Evolutionary conservation across 257 asterid species (phyloP).

Genomic region (Henckelia pumila): DNA sequence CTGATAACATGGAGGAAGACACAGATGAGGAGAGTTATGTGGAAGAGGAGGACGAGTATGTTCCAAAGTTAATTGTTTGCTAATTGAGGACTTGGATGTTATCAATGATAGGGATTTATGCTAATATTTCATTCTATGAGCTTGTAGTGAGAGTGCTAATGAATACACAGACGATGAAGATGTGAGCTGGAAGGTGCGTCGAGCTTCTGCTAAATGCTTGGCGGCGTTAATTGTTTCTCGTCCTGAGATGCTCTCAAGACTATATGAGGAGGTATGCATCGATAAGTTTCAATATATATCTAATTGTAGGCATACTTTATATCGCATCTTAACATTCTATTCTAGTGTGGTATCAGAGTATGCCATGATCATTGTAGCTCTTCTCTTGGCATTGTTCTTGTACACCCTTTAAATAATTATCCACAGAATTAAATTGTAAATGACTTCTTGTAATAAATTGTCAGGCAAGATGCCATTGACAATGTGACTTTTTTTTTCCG

Average conservation of each 20-base stretch:
- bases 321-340: not conserved
- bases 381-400: not conserved
- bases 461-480: not conserved
- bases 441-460: not conserved
- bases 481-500: not conserved
- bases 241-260: conserved; percentile 91
- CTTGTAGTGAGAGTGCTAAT: conserved; percentile 87
- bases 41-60: conserved; percentile 98
- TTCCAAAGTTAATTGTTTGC: conserved; percentile 20
- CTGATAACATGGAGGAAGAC: conserved; percentile 99
- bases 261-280: conserved; percentile 74
- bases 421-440: not conserved
- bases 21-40: conserved; percentile 77
- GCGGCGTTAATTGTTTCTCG: conserved; percentile 92
- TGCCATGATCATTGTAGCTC: not conserved
- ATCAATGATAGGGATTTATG: conserved; percentile 22
- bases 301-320: conserved; percentile 7
- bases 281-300: not conserved
- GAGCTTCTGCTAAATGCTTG: conserved; percentile 98
- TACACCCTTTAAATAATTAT: not conserved
- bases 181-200: conserved; percentile 96
- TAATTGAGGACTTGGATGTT: conserved; percentile 13
- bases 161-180: conserved; percentile 99
- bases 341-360: not conserved
- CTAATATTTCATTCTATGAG: conserved; percentile 29